These are phyloP conservation scores for Magnaporthiopsis incrustans DNA, from an alignment of 2,329 filamentous ascomycete genomes.

Conservation along the genomic window DNA sequence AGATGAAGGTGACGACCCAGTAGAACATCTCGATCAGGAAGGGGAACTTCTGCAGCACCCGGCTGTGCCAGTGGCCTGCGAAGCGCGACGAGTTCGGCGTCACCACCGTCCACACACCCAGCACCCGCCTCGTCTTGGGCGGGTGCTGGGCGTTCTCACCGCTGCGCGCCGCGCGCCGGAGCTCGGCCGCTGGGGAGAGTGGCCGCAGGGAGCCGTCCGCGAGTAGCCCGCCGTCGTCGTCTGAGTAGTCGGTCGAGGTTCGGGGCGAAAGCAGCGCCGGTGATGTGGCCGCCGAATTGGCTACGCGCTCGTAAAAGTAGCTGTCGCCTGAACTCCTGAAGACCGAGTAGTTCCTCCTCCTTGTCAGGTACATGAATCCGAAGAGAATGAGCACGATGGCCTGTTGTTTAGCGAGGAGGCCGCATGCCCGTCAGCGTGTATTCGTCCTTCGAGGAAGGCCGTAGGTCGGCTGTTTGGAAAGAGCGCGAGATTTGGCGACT, in stretches of 20 bases:
- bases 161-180: conserved; percentile 8
- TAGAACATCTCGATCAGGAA: conserved; percentile 70
- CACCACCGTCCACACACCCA: conserved; percentile 23
- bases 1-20: conserved; percentile 58
- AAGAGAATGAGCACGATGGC: conserved; percentile 29
- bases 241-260: conserved; percentile 12
- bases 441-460: too few relatives aligned
- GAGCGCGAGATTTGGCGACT: conserved; percentile 7
- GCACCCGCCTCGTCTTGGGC: conserved; percentile 20
- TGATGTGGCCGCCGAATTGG: conserved; percentile 9
- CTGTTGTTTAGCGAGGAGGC: conserved; percentile 14
- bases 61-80: conserved; percentile 47
- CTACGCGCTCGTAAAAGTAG: conserved; percentile 3
- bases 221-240: conserved; percentile 12
- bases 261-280: conserved; percentile 12
- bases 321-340: conserved; percentile 13
- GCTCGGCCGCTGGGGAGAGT: conserved; percentile 6
- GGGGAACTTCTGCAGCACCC: conserved; percentile 54
- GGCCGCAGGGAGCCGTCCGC: background rate
- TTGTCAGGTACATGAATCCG: conserved; percentile 28
- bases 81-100: conserved; percentile 53
- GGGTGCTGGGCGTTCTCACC: conserved; percentile 13
- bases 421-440: background rate
- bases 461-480: background rate
- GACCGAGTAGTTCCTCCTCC: conserved; percentile 27